Evolutionary conservation across 1,284 basidiomycete species (phyloP).

Genomic region (Trametes hirsuta): DNA sequence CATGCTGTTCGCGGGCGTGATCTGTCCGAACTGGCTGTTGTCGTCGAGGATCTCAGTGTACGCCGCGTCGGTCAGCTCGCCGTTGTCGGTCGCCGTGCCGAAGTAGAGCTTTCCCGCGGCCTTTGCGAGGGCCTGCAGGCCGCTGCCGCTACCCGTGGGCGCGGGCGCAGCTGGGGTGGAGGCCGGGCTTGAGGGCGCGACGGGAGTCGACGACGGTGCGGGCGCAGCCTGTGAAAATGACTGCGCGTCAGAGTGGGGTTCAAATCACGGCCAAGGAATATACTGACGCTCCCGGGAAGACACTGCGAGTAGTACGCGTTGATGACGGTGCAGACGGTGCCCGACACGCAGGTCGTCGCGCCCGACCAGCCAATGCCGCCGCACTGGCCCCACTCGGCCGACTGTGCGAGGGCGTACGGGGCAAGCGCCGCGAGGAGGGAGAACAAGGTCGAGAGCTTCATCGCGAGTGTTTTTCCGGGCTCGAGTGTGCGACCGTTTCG

Average conservation of each 20-base stretch:
- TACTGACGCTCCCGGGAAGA: conserved; percentile 30
- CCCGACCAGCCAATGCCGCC: conserved; percentile 42
- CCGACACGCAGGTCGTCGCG: conserved; percentile 39
- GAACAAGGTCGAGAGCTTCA: conserved; percentile 36
- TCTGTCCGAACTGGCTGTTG: conserved; percentile 48
- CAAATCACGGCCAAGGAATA: neutral
- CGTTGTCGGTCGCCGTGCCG: conserved; percentile 64
- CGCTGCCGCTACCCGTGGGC: conserved; percentile 29
- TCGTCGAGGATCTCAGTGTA: conserved; percentile 50
- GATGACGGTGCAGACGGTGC: conserved; percentile 30
- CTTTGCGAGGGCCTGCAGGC: conserved; percentile 46
- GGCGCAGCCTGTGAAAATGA: conserved; percentile 4
- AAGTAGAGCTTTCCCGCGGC: conserved; percentile 63
- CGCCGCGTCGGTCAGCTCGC: conserved; percentile 49
- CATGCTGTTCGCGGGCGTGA: conserved; percentile 59
- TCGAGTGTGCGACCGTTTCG: neutral
- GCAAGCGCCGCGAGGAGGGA: conserved; percentile 32
- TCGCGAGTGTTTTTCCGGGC: conserved; percentile 7
- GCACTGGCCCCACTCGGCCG: conserved; percentile 40
- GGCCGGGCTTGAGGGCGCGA: conserved; percentile 7
- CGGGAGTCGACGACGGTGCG: conserved; percentile 5
- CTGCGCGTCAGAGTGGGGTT: neutral
- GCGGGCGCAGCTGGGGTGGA: conserved; percentile 18
- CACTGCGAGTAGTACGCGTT: conserved; percentile 41
- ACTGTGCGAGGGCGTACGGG: conserved; percentile 36